Conservation (phyloP, 1,139 yeast genomes). For the Geotrichum cucujoidarum region DNA sequence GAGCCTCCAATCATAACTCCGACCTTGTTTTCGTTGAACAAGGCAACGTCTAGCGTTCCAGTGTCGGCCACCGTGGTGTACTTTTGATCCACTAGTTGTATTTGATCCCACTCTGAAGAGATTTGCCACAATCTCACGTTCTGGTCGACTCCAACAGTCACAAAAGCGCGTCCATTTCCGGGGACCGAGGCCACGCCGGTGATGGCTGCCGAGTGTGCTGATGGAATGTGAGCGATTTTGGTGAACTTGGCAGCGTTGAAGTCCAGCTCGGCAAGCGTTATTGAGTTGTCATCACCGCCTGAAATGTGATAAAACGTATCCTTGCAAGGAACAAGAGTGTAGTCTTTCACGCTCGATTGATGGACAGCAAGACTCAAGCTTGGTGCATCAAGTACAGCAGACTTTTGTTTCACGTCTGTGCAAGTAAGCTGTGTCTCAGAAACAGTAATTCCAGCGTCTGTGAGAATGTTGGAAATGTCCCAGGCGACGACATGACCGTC, state of each 20-base stretch:
- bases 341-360: conserved; percentile 75
- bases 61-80: conserved; percentile 90
- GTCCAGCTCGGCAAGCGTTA: conserved; percentile 45
- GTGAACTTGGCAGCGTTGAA: conserved; percentile 29
- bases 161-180: conserved; percentile 27
- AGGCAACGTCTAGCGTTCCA: conserved; percentile 48
- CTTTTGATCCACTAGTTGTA: conserved; percentile 42
- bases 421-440: conserved; percentile 12
- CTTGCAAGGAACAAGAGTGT: conserved; percentile 26
- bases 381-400: neutral
- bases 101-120: conserved; percentile 25
- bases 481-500: conserved; percentile 74
- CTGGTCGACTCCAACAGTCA: conserved; percentile 75
- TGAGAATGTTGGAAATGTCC: conserved; percentile 40
- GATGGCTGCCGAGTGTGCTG: conserved; percentile 83
- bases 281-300: conserved; percentile 91
- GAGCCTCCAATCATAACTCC: conserved; percentile 31
- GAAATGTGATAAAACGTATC: conserved; percentile 44
- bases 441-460: conserved; percentile 9
- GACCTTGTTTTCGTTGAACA: conserved; percentile 5
- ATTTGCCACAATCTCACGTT: conserved; percentile 60
- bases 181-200: conserved; percentile 51
- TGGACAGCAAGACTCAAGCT: conserved; percentile 53
- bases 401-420: neutral
- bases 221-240: conserved; percentile 37